Evolutionary conservation across 116 monocot genomes (phyloP), one percentile per base, ranked within the genome.

Genomic region (Trichopus zeylanicus): DNA sequence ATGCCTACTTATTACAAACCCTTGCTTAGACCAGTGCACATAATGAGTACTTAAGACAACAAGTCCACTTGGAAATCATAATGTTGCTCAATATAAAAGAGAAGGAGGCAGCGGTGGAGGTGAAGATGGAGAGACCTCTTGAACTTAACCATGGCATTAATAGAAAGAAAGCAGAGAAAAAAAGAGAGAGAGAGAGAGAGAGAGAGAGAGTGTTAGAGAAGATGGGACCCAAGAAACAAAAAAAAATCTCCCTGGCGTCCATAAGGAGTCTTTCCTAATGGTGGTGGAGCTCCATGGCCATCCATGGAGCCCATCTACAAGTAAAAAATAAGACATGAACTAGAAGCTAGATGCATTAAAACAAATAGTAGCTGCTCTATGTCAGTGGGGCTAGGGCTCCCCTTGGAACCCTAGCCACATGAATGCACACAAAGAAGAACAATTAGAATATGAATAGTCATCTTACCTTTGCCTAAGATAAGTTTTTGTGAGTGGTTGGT

Each of bases 321-420:
- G 57, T 74, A 60, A 62, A n/a, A n/a, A n/a, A n/a, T n/a, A n/a
- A 27, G 56, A 65, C 53, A 68, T 68, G 66, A 47, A 53, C 26
- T 26, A 26, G 53, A n/a, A 59, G 69, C 61, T 63, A 64, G 23
- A 70, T 73, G 70, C 74, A n/a, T 67, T 68, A 81, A 80, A 81
- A 79, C 61, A 85, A 85, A 75, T 75, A 58, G 51, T 51, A 56
- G 76, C 46, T 62, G 63, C 67, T 71, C 54, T 38, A 39, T 48
- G 35, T 60, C 32, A 35, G 54, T 64, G 29, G 69, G 62, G 29
- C 61, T 37, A 46, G 32, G 22, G 46, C 76, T 79, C 82, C 38
- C 78, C 78, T 55, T 54, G 19, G 57, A 78, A 79, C 37, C 71
- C 31, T 51, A 73, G 33, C 73, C 85, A 73, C 55, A 67, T 73